Conservation (phyloP, 2,329 filamentous ascomycete species). For the Magnaporthiopsis poae region DNA sequence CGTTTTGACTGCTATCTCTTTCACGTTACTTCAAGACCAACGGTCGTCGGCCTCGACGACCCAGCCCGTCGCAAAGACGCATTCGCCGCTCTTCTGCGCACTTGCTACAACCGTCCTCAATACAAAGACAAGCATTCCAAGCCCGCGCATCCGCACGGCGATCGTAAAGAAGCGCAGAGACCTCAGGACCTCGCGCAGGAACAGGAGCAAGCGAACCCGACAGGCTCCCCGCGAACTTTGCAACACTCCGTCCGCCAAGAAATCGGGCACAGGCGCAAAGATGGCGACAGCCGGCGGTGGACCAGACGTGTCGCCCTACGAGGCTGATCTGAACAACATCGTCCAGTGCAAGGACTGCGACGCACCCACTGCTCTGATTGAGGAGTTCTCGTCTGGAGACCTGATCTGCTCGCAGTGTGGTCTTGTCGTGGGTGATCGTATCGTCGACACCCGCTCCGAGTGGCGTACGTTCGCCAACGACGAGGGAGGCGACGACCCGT, state of each 20-base stretch:
- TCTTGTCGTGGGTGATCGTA: constrained; percentile 77
- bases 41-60: constrained; percentile 10
- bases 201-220: constrained; percentile 14
- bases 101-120: constrained; percentile 36
- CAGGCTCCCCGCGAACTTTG: constrained; percentile 13
- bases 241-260: constrained; percentile 22
- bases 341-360: constrained; percentile 89
- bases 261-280: constrained; percentile 28
- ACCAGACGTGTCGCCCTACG: constrained; percentile 7
- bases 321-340: constrained; percentile 77
- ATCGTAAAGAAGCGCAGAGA: constrained; percentile 14
- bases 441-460: constrained; percentile 91
- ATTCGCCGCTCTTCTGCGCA: constrained; percentile 61
- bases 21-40: neutral
- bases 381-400: constrained; percentile 86
- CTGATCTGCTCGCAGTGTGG: constrained; percentile 89
- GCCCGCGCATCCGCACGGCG: constrained; percentile 9
- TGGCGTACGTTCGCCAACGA: constrained; percentile 99
- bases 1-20: neutral
- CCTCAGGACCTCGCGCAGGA: constrained; percentile 18
- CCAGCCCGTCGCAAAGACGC: constrained; percentile 48
- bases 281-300: constrained; percentile 5
- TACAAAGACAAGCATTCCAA: constrained; percentile 19
- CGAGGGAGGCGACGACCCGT: constrained; percentile 91
- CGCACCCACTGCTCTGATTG: constrained; percentile 79